Evolutionary conservation across 305 asterid species (phyloP).

Genomic region (Solanum hybrid): DNA sequence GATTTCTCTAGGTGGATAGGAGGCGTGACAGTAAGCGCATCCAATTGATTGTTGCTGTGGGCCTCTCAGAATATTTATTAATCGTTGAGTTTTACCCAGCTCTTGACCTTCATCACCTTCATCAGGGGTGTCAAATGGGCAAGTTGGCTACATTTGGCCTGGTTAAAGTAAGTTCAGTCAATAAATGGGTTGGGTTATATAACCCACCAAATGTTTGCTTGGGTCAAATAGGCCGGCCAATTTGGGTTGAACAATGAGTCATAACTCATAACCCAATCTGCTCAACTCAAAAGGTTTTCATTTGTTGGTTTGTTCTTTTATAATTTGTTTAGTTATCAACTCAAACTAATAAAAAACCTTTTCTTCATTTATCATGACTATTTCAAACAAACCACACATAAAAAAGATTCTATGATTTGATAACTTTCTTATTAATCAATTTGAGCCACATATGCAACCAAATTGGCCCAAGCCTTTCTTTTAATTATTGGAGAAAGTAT

Average conservation of each 20-base stretch:
- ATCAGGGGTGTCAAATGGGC: neutral
- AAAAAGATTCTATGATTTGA: neutral
- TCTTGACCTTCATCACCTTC: neutral
- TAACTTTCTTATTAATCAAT: neutral
- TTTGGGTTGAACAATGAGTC: neutral
- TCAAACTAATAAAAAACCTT: neutral
- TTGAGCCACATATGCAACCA: neutral
- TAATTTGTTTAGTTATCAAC: neutral
- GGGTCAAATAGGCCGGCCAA: neutral
- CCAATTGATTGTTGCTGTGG: neutral
- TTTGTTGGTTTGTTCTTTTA: neutral
- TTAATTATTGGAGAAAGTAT: neutral
- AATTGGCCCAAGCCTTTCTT: neutral
- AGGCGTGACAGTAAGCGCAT: neutral
- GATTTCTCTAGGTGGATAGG: neutral
- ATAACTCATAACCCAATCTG: neutral
- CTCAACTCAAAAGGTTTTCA: neutral
- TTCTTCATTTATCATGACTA: neutral
- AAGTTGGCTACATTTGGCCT: neutral
- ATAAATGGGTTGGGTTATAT: neutral
- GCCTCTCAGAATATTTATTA: neutral
- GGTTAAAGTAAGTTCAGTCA: neutral
- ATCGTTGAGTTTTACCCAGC: neutral
- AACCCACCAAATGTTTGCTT: neutral
- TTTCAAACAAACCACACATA: neutral